phyloP scores from a whole-genome alignment of 805 yeast genomes.

The Kodamaea sagamina region DNA sequence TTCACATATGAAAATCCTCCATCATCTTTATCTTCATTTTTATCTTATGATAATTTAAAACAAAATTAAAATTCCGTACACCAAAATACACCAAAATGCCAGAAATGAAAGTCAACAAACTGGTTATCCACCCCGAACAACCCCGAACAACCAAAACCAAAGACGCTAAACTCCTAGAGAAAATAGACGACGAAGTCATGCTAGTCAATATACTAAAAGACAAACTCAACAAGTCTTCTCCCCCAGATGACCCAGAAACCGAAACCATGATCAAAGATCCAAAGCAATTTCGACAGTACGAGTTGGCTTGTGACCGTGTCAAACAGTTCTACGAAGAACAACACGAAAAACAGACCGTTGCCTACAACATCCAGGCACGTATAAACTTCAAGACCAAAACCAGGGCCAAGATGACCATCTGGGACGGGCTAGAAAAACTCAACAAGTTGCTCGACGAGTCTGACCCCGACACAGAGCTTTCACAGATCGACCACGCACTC shows the following conservation, averaged over 20 bases:
- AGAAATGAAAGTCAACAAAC: constrained; percentile 1
- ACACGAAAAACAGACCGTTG: constrained; percentile 69
- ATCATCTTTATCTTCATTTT: not conserved
- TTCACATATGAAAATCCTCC: too few relatives aligned
- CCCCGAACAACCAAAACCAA: not conserved
- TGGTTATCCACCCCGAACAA: not conserved
- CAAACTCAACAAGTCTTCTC: constrained; percentile 1
- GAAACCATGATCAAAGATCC: constrained; percentile 27
- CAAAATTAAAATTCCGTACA: not conserved
- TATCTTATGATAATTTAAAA: too few relatives aligned
- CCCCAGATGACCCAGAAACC: constrained; percentile 25
- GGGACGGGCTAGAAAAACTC: constrained; percentile 68
- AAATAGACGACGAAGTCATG: constrained; percentile 22
- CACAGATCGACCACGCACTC: constrained; percentile 73
- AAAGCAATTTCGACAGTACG: constrained; percentile 61
- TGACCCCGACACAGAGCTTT: constrained; percentile 74
- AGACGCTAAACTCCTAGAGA: constrained; percentile 16
- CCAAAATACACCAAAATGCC: constrained; percentile 1
- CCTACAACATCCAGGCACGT: constrained; percentile 69
- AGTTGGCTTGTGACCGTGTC: constrained; percentile 67
- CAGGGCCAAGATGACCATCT: constrained; percentile 65
- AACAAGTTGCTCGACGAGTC: constrained; percentile 67
- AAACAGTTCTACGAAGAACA: constrained; percentile 67
- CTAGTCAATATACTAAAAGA: constrained; percentile 21
- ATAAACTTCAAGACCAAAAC: constrained; percentile 69